A percentile compares a stretch with the other conserved stretches of the same genome.
Conservation (phyloP, 441 rosid genomes). For the Croton setiger region DNA sequence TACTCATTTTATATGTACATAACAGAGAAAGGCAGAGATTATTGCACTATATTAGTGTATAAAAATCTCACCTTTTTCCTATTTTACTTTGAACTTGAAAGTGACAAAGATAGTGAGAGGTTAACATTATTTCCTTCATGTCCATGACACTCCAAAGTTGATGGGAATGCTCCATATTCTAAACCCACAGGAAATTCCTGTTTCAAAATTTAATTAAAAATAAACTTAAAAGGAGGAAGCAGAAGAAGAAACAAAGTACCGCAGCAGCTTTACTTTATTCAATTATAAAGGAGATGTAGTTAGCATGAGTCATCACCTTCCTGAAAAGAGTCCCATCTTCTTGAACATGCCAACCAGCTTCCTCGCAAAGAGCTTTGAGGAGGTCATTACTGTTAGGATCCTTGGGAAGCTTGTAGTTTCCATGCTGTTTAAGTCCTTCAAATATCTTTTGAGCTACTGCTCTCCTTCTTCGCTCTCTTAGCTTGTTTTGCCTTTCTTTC, state of each 20-base stretch:
- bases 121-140: conserved; percentile 16
- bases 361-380: conserved; percentile 40
- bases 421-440: conserved; percentile 37
- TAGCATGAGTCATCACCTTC: conserved; percentile 18
- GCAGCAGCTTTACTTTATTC: not conserved
- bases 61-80: not conserved
- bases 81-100: conserved; percentile 11
- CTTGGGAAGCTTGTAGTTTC: conserved; percentile 39
- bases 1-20: not conserved
- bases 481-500: conserved; percentile 31
- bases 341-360: conserved; percentile 47
- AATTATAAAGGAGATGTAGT: not conserved
- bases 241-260: not conserved
- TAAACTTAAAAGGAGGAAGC: not conserved
- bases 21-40: not conserved
- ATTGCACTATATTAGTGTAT: no score
- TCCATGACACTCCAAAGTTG: conserved; percentile 11
- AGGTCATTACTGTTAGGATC: conserved; percentile 38
- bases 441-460: conserved; percentile 38
- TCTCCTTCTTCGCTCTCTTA: conserved; percentile 34
- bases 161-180: conserved; percentile 5
- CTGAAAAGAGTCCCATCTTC: conserved; percentile 38
- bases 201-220: not conserved
- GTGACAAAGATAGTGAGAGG: conserved; percentile 28
- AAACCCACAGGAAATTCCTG: conserved; percentile 2